phyloP scores from a whole-genome alignment of 768 basidiomycete genomes.

The Agrocybe pediades region DNA sequence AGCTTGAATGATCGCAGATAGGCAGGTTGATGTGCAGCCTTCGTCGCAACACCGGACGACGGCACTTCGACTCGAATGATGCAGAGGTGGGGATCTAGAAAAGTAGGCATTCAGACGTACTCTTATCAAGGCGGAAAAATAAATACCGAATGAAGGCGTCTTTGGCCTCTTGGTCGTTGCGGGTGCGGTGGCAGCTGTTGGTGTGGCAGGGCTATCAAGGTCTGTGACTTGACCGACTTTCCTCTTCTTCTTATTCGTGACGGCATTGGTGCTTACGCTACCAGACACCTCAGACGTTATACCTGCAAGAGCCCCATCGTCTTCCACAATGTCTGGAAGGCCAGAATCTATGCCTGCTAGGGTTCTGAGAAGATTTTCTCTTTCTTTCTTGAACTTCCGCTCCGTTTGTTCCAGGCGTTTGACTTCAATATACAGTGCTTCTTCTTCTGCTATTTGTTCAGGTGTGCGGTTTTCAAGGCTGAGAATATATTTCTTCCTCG shows the following conservation, averaged over 20 bases:
- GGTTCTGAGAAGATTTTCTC: constrained; percentile 84
- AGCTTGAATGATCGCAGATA: constrained; percentile 88
- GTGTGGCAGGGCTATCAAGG: constrained; percentile 52
- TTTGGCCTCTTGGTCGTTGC: constrained; percentile 49
- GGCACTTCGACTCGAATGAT: constrained; percentile 69
- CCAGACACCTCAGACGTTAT: constrained; percentile 41
- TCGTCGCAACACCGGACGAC: constrained; percentile 57
- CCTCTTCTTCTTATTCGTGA: constrained; percentile 61
- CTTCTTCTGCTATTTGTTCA: constrained; percentile 92
- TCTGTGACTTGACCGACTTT: constrained; percentile 35
- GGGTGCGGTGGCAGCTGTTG: constrained; percentile 36
- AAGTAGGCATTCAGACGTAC: neutral
- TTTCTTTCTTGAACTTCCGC: constrained; percentile 81
- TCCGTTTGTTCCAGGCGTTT: constrained; percentile 96
- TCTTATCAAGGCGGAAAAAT: neutral
- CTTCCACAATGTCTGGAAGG: constrained; percentile 70
- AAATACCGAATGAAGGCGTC: constrained; percentile 60
- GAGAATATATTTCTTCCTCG: constrained; percentile 84
- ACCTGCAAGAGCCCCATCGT: constrained; percentile 55
- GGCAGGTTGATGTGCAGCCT: constrained; percentile 77
- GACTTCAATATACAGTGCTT: constrained; percentile 89
- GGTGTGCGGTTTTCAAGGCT: constrained; percentile 89
- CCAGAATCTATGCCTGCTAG: constrained; percentile 89
- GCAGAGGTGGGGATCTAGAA: constrained; percentile 67
- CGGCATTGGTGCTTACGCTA: neutral